Evolutionary conservation across 306 rosid species (phyloP).

Genomic region (Herpetospermum pedunculosum): DNA sequence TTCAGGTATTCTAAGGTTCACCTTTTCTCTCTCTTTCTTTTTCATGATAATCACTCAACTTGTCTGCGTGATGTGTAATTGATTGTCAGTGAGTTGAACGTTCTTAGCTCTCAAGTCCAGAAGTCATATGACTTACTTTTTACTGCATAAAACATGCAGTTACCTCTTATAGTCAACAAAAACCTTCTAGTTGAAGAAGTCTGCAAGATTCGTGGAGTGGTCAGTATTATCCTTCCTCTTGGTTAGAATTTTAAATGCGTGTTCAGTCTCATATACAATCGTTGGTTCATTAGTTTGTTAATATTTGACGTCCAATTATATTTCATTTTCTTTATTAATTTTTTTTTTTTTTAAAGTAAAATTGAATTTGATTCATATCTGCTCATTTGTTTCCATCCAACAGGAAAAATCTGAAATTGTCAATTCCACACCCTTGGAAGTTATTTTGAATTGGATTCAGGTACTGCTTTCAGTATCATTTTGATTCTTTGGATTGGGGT

Average conservation of each 20-base stretch:
- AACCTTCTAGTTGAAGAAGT: conserved; percentile 56
- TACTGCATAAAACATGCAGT: conserved; percentile 37
- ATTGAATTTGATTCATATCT: not conserved
- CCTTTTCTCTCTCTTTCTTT: conserved; percentile 1
- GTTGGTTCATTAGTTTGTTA: conserved; percentile 5
- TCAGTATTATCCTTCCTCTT: conserved; percentile 22
- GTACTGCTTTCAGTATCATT: conserved; percentile 19
- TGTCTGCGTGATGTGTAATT: not conserved
- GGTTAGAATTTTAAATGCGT: not conserved
- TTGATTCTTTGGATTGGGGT: not conserved
- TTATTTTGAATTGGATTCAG: conserved; percentile 85
- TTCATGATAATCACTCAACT: not conserved
- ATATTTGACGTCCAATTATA: not conserved
- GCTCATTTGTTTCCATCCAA: conserved; percentile 9
- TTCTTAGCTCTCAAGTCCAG: not conserved
- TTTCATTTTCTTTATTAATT: not conserved
- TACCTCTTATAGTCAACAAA: conserved; percentile 78
- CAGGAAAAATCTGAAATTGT: conserved; percentile 35
- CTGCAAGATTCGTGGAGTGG: conserved; percentile 50
- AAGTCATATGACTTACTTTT: not conserved
- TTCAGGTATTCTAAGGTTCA: conserved; percentile 42
- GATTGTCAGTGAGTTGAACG: not conserved
- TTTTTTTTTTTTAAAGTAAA: not conserved
- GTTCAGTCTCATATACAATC: conserved; percentile 1
- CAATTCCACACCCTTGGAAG: conserved; percentile 45